These are phyloP conservation scores for Aspergillus tanneri DNA, from an alignment of 2,329 filamentous ascomycete species.

Conservation along the genomic window DNA sequence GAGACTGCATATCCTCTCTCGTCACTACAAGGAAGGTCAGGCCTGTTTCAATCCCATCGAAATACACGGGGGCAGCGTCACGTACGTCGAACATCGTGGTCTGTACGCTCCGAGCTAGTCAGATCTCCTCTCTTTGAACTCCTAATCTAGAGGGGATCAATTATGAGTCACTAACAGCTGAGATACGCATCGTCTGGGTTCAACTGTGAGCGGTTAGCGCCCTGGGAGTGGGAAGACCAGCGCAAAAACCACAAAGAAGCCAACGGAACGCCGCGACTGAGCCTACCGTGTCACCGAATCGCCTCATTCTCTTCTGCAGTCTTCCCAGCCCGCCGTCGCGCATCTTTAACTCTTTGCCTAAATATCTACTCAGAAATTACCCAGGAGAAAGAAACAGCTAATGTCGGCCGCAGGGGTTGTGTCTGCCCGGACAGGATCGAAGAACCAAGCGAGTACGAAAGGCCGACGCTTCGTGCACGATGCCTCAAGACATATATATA, in stretches of 20 bases:
- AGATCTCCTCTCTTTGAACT: constrained; percentile 5
- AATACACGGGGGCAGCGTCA: constrained; percentile 13
- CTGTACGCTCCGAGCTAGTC: constrained; percentile 39
- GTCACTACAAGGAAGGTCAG: constrained; percentile 60
- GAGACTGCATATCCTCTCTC: constrained; percentile 80
- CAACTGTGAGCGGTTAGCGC: constrained; percentile 37
- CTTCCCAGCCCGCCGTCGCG: constrained; percentile 29
- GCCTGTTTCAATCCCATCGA: neutral
- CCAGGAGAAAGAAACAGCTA: neutral
- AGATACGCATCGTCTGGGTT: constrained; percentile 67
- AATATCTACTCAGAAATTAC: neutral
- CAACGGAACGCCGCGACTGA: neutral
- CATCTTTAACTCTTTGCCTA: constrained; percentile 17
- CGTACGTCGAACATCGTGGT: constrained; percentile 65
- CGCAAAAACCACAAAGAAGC: neutral
- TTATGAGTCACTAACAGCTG: constrained; percentile 60
- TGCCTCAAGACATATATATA: neutral
- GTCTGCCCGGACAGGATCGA: neutral
- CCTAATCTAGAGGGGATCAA: neutral
- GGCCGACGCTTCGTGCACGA: neutral
- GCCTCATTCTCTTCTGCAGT: constrained; percentile 38
- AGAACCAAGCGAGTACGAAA: neutral
- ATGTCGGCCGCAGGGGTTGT: neutral
- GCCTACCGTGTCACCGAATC: constrained; percentile 40
- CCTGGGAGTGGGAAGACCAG: neutral